Base-by-base conservation (phyloP, 345 rosid genomes). In the Sisymbrium irio region DNA sequence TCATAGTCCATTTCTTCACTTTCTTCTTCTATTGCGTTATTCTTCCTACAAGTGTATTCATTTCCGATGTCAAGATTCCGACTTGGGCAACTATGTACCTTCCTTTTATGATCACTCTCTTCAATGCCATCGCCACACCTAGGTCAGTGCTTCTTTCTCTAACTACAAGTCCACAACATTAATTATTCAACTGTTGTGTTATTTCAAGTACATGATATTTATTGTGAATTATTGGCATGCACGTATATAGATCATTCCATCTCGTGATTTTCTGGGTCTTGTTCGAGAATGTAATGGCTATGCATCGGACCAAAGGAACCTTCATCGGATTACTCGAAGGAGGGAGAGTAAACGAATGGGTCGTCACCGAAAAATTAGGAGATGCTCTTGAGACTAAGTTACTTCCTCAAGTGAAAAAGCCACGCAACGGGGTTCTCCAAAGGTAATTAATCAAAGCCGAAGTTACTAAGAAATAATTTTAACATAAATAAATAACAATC, bases 291-390 rank as follows among this genome's bases (percentile, higher is more conserved):
- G 90, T 83, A 4, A 86, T 86, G 88, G 83, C 90, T 35, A 72
- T 84, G 65, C 90, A 86, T 65, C 79, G 90, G 14, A 84, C 90
- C 15, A 86, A 84, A 77, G 88, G 88, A 5, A 82, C 90, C 39
- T 77, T 82, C 27, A 86, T 91, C 11, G 98, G 98, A 9, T 74
- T 94, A 78, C 68, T 94, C 3, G 98, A 94, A 77, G 87, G 86
- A 1, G 93, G 98, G 4, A 82, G 97, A 76, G 96, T 83, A 3
- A 91, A 94, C 13, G 98, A 94, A 80, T 94, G 98, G 98, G 87
- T 91, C 14, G 98, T 94, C 33, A 94, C 98, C 0, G 91, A 91
- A 69, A 94, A 94, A 56, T 72, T 91, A 51, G 98, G 98, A 9
- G 96, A 91, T 65, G 96, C 83, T 54, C 75, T 86, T 56, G 80